Evolutionary conservation across 148 eudicot genomes (phyloP).

Genomic region (Chenopodium suecicum): DNA sequence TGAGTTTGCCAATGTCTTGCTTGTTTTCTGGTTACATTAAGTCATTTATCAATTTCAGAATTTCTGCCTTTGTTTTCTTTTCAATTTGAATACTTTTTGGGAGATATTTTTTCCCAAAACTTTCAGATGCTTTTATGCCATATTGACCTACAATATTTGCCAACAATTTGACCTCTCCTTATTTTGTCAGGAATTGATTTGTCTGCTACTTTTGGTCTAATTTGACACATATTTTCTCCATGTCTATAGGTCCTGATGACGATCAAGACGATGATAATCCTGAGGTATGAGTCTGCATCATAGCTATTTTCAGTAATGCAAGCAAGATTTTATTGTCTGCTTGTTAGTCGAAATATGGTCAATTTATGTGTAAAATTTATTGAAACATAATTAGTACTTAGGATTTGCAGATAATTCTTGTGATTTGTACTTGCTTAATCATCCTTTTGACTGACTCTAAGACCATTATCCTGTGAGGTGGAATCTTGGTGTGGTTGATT

Average conservation of each 20-base stretch:
- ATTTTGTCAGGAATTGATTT: neutral
- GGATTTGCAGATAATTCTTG: neutral
- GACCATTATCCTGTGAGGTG: neutral
- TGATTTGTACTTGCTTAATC: neutral
- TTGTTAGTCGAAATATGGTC: neutral
- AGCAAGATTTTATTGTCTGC: neutral
- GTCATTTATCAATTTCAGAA: neutral
- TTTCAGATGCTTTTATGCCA: neutral
- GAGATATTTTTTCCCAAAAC: neutral
- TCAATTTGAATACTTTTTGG: neutral
- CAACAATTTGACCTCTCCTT: neutral
- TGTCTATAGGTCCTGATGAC: constrained; percentile 41
- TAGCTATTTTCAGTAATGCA: neutral
- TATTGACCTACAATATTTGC: neutral
- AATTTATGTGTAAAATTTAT: neutral
- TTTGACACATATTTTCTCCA: neutral
- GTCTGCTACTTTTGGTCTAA: constrained; percentile 1
- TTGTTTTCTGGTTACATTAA: neutral
- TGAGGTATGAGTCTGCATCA: constrained; percentile 38
- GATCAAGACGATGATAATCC: constrained; percentile 35
- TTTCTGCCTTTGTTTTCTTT: neutral
- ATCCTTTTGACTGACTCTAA: neutral
- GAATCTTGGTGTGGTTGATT: neutral
- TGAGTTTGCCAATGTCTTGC: constrained; percentile 32
- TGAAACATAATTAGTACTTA: neutral